Evolutionary conservation across 257 asterid species (phyloP).

Genomic region (Solanum sejunctum): DNA sequence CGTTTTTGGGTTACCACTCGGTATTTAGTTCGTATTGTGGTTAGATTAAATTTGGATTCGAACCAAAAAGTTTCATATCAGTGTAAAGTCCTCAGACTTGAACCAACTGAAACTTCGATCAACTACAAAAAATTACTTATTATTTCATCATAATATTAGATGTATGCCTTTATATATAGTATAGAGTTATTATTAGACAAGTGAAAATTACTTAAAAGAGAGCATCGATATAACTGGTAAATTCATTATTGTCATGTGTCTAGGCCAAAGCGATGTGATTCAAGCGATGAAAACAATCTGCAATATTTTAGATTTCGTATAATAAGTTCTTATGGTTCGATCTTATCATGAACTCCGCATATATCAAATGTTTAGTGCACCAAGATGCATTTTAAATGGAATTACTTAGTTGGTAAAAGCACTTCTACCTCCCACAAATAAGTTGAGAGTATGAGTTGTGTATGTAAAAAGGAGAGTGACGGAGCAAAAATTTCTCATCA

Average conservation of each 20-base stretch:
- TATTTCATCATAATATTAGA: neutral
- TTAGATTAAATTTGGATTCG: neutral
- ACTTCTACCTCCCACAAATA: neutral
- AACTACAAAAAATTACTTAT: neutral
- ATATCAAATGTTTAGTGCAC: neutral
- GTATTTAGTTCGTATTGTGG: neutral
- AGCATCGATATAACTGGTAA: neutral
- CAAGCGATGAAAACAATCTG: rapidly evolving
- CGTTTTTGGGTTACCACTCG: neutral
- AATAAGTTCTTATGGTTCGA: no score
- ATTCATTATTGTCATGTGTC: neutral
- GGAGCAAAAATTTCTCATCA: no score
- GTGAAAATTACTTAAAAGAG: no score
- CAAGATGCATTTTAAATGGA: neutral
- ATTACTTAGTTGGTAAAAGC: neutral
- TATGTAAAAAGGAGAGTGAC: no score
- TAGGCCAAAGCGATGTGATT: neutral
- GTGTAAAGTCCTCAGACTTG: neutral
- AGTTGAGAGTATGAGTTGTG: neutral
- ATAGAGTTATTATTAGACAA: neutral
- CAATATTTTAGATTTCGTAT: rapidly evolving
- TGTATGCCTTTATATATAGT: neutral
- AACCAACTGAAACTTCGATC: neutral
- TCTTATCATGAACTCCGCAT: rapidly evolving
- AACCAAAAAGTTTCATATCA: neutral